Base-by-base conservation (phyloP, 352 stramenopile genomes). In the Phytophthora cajani region DNA sequence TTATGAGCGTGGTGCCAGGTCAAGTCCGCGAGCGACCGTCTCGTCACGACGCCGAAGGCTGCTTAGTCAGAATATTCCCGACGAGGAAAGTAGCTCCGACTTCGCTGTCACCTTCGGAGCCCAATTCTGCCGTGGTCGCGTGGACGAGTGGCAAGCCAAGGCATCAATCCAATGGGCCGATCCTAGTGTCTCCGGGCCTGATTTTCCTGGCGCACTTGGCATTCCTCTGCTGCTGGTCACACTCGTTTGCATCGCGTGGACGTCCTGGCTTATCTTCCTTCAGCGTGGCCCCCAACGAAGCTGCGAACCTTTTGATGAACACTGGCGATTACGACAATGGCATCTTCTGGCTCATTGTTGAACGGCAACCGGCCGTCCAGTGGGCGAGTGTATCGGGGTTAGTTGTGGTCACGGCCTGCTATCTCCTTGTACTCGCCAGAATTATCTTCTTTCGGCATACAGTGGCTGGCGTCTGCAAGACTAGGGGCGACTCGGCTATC, bases 301-400 rank as follows among this genome's bases (percentile, higher is more conserved):
- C 65, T 1, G 68, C 69, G 27, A 82, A 80, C 44, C 58, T 66
- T 17, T 62, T 82, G 38, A 78, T 82, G 75, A 66, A 73, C 30
- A 80, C 69, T 2, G 58, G 33, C 1, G 60, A 75, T 17, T 79
- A 66, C 21, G 69, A 80, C 33, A 66, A 80, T 16, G 72, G 69
- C 7, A 42, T 51, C 3, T 80, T 82, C 19, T 80, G 75, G 62
- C 62, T 78, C 25, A 75, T 75, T 33, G 11, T 70, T 12, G 70
- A 77, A 3, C 27, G 50, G 6, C 23, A 38, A 1, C 23, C 62
- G 5, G 12, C 8, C 8, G 36, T 72, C 0, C 62, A 69, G 25
- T 66, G 57, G 49, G 3, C 54, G 4, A 68, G 63, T 21, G 53
- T 58, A 12, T 16, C 33, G 10, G 62, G 64, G 5, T 25, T 78